Evolutionary conservation across 1,139 yeast species (phyloP).

Genomic region (Komagataea norvegica): DNA sequence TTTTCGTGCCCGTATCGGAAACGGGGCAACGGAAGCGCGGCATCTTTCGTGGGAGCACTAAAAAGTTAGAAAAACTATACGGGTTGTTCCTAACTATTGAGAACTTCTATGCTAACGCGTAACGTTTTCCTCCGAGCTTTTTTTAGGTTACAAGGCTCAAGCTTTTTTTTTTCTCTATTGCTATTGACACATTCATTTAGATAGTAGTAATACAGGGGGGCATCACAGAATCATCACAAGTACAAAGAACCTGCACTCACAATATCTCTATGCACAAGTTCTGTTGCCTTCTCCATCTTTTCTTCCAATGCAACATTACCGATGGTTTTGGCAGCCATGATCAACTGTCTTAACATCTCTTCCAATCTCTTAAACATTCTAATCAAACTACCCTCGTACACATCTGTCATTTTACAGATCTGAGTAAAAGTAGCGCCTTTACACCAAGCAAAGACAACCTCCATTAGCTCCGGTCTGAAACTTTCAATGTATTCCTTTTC

Average conservation of each 20-base stretch:
- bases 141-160: no score
- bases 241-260: slow-evolving; percentile 95
- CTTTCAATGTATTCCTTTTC: slow-evolving; percentile 91
- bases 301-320: slow-evolving; percentile 82
- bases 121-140: no score
- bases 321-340: slow-evolving; percentile 85
- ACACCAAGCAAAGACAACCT: slow-evolving; percentile 95
- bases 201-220: no score
- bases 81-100: no score
- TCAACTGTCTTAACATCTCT: slow-evolving; percentile 87
- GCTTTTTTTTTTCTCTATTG: no score
- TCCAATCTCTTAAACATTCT: slow-evolving; percentile 92
- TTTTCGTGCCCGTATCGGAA: not conserved
- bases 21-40: not conserved
- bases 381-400: slow-evolving; percentile 93
- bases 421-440: slow-evolving; percentile 94
- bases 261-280: slow-evolving; percentile 88
- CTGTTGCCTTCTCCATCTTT: slow-evolving; percentile 84
- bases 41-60: slow-evolving; percentile 1
- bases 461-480: slow-evolving; percentile 92
- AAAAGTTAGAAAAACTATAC: no score
- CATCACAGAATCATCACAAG: slow-evolving; percentile 29
- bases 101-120: no score
- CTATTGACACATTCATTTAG: not conserved
- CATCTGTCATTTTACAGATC: slow-evolving; percentile 97